Conservation (phyloP, 2,329 filamentous ascomycete genomes). For the Colletotrichum trifolii region DNA sequence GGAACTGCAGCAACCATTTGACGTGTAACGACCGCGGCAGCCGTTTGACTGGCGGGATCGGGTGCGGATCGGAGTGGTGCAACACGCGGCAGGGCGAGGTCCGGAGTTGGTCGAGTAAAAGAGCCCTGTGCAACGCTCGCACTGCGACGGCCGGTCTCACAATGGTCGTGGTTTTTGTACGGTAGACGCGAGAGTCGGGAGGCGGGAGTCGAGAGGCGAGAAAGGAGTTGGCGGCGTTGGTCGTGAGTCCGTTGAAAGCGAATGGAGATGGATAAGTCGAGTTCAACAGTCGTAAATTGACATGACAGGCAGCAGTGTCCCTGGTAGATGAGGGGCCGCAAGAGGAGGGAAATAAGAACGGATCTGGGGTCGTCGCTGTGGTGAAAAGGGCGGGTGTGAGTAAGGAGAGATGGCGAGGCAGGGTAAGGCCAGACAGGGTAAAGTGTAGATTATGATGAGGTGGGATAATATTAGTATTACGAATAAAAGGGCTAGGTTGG, state of each 20-base stretch:
- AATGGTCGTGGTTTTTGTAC: not conserved
- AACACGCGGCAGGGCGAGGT: conserved; percentile 20
- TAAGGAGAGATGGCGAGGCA: conserved; percentile 26
- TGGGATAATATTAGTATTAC: conserved; percentile 36
- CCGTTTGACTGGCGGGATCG: conserved; percentile 22
- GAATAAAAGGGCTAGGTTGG: conserved; percentile 29
- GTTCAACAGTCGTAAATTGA: conserved; percentile 26
- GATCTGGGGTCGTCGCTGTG: conserved; percentile 28
- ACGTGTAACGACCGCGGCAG: conserved; percentile 29
- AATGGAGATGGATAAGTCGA: conserved; percentile 19
- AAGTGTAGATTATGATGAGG: conserved; percentile 34
- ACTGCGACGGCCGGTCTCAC: conserved; percentile 28
- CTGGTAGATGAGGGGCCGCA: conserved; percentile 28
- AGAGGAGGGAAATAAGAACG: conserved; percentile 23
- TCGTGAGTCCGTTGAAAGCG: not conserved
- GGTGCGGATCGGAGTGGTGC: conserved; percentile 22
- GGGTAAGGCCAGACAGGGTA: conserved; percentile 29
- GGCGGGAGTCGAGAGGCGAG: conserved; percentile 15
- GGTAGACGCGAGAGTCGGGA: not conserved
- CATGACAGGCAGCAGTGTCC: conserved; percentile 35
- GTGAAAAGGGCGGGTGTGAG: conserved; percentile 17
- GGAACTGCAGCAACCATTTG: conserved; percentile 29
- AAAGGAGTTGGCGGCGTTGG: conserved; percentile 2
- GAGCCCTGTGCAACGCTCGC: conserved; percentile 29
- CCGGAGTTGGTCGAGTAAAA: not conserved